A percentile compares a stretch with the other conserved stretches of the same genome.
Conservation (phyloP, 805 yeast genomes). For the Blastobotrys muscicola region DNA sequence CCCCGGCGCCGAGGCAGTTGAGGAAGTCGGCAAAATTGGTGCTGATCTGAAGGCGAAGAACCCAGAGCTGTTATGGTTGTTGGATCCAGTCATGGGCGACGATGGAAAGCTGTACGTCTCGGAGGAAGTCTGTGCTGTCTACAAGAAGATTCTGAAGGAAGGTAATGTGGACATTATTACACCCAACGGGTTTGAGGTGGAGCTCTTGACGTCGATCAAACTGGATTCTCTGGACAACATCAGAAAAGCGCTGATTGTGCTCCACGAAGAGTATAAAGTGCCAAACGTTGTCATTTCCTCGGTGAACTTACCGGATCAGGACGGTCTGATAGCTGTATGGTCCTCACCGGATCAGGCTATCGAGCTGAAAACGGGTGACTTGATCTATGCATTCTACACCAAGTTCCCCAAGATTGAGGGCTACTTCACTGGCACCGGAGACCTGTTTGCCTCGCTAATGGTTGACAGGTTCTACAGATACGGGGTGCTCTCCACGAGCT, state of each 20-base stretch:
- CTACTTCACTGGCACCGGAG: slow-evolving; percentile 94
- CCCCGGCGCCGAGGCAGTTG: slow-evolving; percentile 51
- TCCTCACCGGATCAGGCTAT: slow-evolving; percentile 24
- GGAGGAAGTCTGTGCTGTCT: slow-evolving; percentile 49
- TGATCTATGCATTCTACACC: slow-evolving; percentile 28
- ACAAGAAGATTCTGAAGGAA: slow-evolving; percentile 35
- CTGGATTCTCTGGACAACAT: slow-evolving; percentile 35
- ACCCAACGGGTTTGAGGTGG: slow-evolving; percentile 87
- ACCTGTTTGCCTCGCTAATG: slow-evolving; percentile 71
- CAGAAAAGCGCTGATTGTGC: slow-evolving; percentile 34
- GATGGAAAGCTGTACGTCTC: slow-evolving; percentile 71
- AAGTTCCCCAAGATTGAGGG: slow-evolving; percentile 57
- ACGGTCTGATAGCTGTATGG: slow-evolving; percentile 35
- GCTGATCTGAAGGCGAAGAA: slow-evolving; percentile 23
- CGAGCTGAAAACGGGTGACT: slow-evolving; percentile 6
- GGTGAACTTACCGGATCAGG: slow-evolving; percentile 27
- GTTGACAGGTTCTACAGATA: slow-evolving; percentile 40
- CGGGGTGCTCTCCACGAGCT: slow-evolving; percentile 4
- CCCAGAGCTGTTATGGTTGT: slow-evolving; percentile 40
- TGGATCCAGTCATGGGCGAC: slow-evolving; percentile 93
- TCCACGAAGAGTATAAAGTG: slow-evolving; percentile 43
- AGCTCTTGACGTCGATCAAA: slow-evolving; percentile 48
- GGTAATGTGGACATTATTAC: slow-evolving; percentile 63
- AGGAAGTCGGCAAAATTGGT: slow-evolving; percentile 39
- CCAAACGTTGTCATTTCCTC: slow-evolving; percentile 64